A percentile compares a stretch with the other conserved stretches of the same genome.
Evolutionary conservation across 2,329 filamentous ascomycete species (phyloP).

Genomic region (Sporothrix protearum): DNA sequence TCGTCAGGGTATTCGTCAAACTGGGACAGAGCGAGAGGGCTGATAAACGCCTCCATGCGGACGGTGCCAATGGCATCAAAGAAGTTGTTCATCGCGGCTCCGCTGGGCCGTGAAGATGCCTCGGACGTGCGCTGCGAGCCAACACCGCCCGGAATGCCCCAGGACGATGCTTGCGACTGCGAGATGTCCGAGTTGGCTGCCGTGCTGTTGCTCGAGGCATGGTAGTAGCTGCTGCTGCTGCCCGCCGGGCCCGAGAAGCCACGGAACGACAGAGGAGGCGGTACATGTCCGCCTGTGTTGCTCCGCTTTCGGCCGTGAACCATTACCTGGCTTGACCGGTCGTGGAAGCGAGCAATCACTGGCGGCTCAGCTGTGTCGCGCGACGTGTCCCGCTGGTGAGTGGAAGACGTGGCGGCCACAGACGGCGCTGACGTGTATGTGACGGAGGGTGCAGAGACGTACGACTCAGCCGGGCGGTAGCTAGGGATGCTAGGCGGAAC

Average conservation of each 20-base stretch:
- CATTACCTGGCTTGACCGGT: slow-evolving; percentile 42
- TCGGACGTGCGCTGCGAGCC: slow-evolving; percentile 53
- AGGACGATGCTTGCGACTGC: slow-evolving; percentile 48
- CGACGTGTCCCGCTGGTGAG: slow-evolving; percentile 49
- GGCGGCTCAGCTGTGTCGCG: slow-evolving; percentile 67
- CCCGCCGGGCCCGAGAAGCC: slow-evolving; percentile 63
- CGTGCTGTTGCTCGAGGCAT: slow-evolving; percentile 54
- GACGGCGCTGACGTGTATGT: slow-evolving; percentile 34
- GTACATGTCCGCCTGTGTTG: slow-evolving; percentile 75
- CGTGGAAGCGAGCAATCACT: slow-evolving; percentile 63
- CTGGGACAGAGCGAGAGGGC: slow-evolving; percentile 48
- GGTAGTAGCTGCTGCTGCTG: slow-evolving; percentile 41
- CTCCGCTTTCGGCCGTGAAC: slow-evolving; percentile 80
- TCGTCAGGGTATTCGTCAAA: slow-evolving; percentile 49
- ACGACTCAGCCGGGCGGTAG: slow-evolving; percentile 39
- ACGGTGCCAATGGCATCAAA: slow-evolving; percentile 88
- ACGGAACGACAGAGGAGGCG: slow-evolving; percentile 68
- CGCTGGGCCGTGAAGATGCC: slow-evolving; percentile 48
- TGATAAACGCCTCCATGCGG: slow-evolving; percentile 96
- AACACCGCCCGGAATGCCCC: slow-evolving; percentile 29
- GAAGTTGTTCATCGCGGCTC: slow-evolving; percentile 52
- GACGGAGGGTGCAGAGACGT: slow-evolving; percentile 34
- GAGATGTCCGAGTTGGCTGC: slow-evolving; percentile 56
- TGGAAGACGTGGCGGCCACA: slow-evolving; percentile 30
- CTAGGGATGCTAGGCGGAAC: slow-evolving; percentile 51